Conservation (phyloP, 345 rosid genomes). For the Corchorus capsularis region DNA sequence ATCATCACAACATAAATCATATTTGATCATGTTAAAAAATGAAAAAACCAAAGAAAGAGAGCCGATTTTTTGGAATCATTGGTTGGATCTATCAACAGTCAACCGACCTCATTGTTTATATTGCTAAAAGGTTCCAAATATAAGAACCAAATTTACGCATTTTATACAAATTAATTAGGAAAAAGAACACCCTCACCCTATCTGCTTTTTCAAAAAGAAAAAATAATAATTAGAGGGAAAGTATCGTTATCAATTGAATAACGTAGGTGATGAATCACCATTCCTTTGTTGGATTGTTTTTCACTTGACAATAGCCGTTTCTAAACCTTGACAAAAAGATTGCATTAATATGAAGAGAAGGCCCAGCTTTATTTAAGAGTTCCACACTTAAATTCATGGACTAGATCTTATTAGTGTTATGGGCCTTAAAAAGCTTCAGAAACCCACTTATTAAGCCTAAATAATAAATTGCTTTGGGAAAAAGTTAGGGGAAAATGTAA, state of each 20-base stretch:
- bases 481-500: too few relatives aligned
- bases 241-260: background rate
- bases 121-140: background rate
- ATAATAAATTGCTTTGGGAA: too few relatives aligned
- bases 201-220: background rate
- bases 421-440: too few relatives aligned
- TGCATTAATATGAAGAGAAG: background rate
- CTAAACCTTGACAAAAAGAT: background rate
- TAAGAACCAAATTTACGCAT: too few relatives aligned
- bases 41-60: background rate
- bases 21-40: background rate
- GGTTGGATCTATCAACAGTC: background rate
- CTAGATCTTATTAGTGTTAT: too few relatives aligned
- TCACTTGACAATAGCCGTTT: background rate
- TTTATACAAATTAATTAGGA: too few relatives aligned
- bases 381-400: too few relatives aligned
- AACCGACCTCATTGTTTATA: background rate
- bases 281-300: background rate
- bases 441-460: too few relatives aligned
- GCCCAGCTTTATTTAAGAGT: too few relatives aligned
- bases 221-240: background rate
- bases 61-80: conserved; percentile 17
- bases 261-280: conserved; percentile 7
- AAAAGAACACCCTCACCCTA: too few relatives aligned
- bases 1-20: background rate